A percentile compares a stretch with the other conserved stretches of the same genome.
These are phyloP conservation scores for Gliomastix tumulicola DNA, from an alignment of 2,329 filamentous ascomycete genomes.

Conservation along the genomic window DNA sequence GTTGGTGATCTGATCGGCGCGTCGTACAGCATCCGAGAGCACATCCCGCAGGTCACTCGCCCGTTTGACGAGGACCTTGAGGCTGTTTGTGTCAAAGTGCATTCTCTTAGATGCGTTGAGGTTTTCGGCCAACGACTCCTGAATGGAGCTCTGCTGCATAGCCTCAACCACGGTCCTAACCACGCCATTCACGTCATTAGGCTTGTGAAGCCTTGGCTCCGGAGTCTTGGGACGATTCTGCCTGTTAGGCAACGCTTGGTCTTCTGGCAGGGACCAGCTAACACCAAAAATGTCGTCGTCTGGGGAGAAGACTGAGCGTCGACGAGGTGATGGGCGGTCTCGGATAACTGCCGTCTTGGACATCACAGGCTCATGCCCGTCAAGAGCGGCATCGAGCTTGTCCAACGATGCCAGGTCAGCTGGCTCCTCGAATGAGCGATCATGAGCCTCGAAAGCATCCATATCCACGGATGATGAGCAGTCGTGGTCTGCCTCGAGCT, in stretches of 20 bases:
- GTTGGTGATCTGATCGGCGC: constrained; percentile 49
- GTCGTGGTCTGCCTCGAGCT: constrained; percentile 27
- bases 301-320: constrained; percentile 56
- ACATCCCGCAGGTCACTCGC: constrained; percentile 52
- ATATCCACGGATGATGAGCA: constrained; percentile 29
- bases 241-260: constrained; percentile 21
- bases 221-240: constrained; percentile 34
- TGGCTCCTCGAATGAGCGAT: constrained; percentile 36
- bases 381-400: constrained; percentile 32
- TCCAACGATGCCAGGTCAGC: constrained; percentile 39
- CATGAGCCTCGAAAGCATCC: constrained; percentile 31
- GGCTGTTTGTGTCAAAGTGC: constrained; percentile 62
- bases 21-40: constrained; percentile 53
- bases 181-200: constrained; percentile 37
- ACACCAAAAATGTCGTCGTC: constrained; percentile 60
- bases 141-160: constrained; percentile 48
- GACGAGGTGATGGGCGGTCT: constrained; percentile 42
- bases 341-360: constrained; percentile 46
- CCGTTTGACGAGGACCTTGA: constrained; percentile 59
- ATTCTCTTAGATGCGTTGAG: constrained; percentile 41
- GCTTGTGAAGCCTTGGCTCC: constrained; percentile 22
- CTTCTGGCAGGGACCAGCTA: constrained; percentile 35
- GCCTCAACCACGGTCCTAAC: constrained; percentile 57
- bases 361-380: constrained; percentile 32
- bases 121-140: constrained; percentile 14